These are phyloP conservation scores for Sanghuangporus baumii DNA, from an alignment of 1,284 basidiomycete genomes.

Conservation along the genomic window DNA sequence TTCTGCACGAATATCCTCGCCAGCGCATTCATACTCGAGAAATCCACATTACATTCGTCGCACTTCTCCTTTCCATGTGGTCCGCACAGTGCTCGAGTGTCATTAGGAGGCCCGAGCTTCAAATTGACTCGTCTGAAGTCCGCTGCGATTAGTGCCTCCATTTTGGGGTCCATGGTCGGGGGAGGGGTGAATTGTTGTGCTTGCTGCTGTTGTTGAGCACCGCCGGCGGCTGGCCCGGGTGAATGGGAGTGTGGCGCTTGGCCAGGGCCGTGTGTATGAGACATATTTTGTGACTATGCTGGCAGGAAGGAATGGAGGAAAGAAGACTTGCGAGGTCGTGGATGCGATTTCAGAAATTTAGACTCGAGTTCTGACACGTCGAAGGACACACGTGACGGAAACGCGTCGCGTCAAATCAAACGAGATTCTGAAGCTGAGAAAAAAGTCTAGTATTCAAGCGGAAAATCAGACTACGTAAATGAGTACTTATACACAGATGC, in stretches of 20 bases:
- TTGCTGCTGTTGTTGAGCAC: background rate
- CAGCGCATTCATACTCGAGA: conserved; percentile 64
- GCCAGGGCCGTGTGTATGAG: conserved; percentile 3
- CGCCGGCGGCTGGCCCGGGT: background rate
- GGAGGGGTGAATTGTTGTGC: conserved; percentile 3
- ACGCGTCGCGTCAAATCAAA: background rate
- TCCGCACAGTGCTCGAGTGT: conserved; percentile 49
- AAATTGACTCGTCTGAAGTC: conserved; percentile 60
- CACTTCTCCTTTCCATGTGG: conserved; percentile 68
- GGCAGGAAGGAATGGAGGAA: background rate
- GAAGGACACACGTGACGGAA: background rate
- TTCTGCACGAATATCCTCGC: conserved; percentile 65
- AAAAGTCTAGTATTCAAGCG: background rate
- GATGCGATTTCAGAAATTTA: background rate
- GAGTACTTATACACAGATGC: background rate
- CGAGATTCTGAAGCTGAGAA: background rate
- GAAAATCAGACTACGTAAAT: background rate
- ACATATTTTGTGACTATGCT: background rate
- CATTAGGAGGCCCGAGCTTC: conserved; percentile 46
- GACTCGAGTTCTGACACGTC: background rate
- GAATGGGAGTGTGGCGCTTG: background rate
- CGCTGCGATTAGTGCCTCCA: conserved; percentile 67
- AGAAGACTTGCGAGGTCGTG: background rate
- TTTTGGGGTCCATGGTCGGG: conserved; percentile 2
- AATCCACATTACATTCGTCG: conserved; percentile 65